Evolutionary conservation across 306 rosid species (phyloP).

Genomic region (Biancaea sappan): DNA sequence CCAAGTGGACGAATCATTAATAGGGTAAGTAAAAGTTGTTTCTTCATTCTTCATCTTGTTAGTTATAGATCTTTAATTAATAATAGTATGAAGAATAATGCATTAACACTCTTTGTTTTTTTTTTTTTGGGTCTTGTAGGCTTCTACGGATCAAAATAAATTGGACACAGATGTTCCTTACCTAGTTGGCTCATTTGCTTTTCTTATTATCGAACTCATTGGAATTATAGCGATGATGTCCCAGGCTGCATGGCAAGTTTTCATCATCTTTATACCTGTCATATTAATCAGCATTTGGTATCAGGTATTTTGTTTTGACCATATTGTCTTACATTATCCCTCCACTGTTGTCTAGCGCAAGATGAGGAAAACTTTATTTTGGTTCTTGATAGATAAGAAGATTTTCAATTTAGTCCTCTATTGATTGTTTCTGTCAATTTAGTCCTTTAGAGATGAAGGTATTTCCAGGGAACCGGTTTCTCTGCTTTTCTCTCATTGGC

Average conservation of each 20-base stretch:
- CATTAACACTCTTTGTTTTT: background rate
- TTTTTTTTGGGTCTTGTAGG: constrained; percentile 61
- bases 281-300: constrained; percentile 66
- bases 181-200: constrained; percentile 54
- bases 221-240: constrained; percentile 86
- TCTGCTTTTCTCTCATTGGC: no score
- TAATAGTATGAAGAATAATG: background rate
- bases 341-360: background rate
- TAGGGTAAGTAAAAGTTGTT: constrained; percentile 67
- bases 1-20: constrained; percentile 86
- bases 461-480: no score
- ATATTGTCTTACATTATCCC: background rate
- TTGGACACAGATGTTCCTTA: constrained; percentile 54
- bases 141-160: constrained; percentile 78
- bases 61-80: background rate
- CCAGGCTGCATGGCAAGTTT: constrained; percentile 84
- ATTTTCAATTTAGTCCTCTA: no score
- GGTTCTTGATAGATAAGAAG: no score
- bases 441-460: no score
- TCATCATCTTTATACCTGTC: constrained; percentile 71
- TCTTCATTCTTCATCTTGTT: background rate
- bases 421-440: no score
- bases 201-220: constrained; percentile 55
- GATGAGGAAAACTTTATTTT: no score
- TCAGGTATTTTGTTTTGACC: constrained; percentile 52